Evolutionary conservation across 805 yeast genomes (phyloP).

Genomic region (Saturnispora ahearnii): DNA sequence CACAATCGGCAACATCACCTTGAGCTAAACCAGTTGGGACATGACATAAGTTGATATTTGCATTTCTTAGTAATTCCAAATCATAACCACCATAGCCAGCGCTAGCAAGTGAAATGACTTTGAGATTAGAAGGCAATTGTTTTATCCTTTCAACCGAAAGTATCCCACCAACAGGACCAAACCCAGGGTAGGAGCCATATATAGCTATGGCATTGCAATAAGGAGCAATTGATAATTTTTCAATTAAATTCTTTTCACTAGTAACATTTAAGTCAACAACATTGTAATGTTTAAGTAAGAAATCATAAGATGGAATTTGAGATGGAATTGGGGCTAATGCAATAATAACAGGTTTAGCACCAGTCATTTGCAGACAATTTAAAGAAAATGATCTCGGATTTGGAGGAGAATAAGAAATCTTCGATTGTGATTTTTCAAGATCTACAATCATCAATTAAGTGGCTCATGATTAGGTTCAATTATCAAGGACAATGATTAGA

Average conservation of each 20-base stretch:
- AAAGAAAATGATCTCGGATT: background rate
- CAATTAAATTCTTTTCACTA: conserved; percentile 31
- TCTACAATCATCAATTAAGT: too few species aligned
- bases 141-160: conserved; percentile 31
- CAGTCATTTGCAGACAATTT: background rate
- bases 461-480: too few species aligned
- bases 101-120: conserved; percentile 45
- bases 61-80: conserved; percentile 26
- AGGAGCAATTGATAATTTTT: conserved; percentile 31
- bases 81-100: conserved; percentile 42
- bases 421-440: too few species aligned
- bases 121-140: conserved; percentile 34
- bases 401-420: background rate
- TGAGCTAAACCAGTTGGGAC: conserved; percentile 41
- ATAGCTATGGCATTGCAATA: conserved; percentile 35
- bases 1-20: conserved; percentile 70
- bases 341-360: conserved; percentile 26
- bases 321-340: conserved; percentile 44
- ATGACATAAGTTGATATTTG: conserved; percentile 48
- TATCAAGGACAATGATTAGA: background rate
- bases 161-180: conserved; percentile 37
- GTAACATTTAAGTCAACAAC: conserved; percentile 34
- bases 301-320: conserved; percentile 36
- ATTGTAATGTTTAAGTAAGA: conserved; percentile 34
- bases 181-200: conserved; percentile 45